Conservation (phyloP, 2,329 filamentous ascomycete species). For the Pseudocercospora ulei region DNA sequence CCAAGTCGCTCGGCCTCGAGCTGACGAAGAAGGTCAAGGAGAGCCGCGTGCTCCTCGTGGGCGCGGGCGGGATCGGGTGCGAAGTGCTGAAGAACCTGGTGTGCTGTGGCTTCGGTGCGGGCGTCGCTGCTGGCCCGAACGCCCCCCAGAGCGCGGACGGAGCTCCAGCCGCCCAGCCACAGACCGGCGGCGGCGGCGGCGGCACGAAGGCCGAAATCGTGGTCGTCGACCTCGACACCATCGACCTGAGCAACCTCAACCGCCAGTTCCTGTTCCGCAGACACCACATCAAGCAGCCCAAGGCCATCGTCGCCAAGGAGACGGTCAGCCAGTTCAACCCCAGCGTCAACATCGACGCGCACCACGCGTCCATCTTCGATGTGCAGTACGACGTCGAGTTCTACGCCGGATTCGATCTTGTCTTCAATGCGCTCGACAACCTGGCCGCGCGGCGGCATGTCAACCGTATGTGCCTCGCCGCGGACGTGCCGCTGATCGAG, state of each 20-base stretch:
- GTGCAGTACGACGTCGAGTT: conserved; percentile 73
- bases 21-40: conserved; percentile 40
- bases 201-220: conserved; percentile 55
- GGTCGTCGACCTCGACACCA: conserved; percentile 94
- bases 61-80: conserved; percentile 93
- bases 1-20: conserved; percentile 59
- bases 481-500: conserved; percentile 82
- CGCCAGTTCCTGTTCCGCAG: conserved; percentile 93
- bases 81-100: conserved; percentile 95
- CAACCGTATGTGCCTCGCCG: conserved; percentile 92
- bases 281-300: conserved; percentile 96
- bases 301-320: conserved; percentile 88
- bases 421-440: conserved; percentile 97
- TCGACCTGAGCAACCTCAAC: conserved; percentile 95
- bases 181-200: background rate
- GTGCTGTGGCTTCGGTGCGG: conserved; percentile 69
- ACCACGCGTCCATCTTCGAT: conserved; percentile 95
- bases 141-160: conserved; percentile 7
- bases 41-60: conserved; percentile 66
- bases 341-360: conserved; percentile 70
- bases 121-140: conserved; percentile 10
- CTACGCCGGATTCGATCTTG: conserved; percentile 72
- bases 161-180: conserved; percentile 5
- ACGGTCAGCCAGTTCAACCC: conserved; percentile 86
- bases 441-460: conserved; percentile 88